A percentile compares a stretch with the other conserved stretches of the same genome.
Conservation (phyloP, 768 basidiomycete species). For the Albatrellus ellisii region DNA sequence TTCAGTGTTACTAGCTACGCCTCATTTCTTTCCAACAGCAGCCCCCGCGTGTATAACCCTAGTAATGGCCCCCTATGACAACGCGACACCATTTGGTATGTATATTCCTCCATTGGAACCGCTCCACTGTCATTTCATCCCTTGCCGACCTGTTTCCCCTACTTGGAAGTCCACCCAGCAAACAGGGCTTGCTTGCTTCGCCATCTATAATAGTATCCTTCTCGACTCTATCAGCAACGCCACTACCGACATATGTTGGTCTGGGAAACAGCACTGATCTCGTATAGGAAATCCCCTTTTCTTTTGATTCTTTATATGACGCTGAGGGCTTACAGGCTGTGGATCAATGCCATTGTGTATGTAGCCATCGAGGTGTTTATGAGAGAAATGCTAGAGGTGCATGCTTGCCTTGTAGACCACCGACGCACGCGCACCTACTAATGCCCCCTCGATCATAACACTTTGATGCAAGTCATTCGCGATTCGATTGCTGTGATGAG, state of each 20-base stretch:
- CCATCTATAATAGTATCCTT: slow-evolving; percentile 26
- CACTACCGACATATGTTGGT: neutral
- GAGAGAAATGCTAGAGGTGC: neutral
- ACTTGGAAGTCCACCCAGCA: slow-evolving; percentile 22
- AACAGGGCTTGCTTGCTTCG: slow-evolving; percentile 25
- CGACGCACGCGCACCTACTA: no score
- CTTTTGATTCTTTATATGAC: no score
- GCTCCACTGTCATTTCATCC: no score
- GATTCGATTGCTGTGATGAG: neutral
- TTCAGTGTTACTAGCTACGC: slow-evolving; percentile 4
- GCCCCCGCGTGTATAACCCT: slow-evolving; percentile 22
- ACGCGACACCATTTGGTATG: slow-evolving; percentile 20
- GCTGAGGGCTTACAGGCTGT: no score
- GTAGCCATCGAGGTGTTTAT: no score
- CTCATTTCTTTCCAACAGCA: slow-evolving; percentile 2
- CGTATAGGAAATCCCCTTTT: no score
- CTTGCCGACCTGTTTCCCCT: neutral
- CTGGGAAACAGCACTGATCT: no score
- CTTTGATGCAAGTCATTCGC: neutral
- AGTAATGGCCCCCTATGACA: slow-evolving; percentile 24
- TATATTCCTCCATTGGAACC: neutral
- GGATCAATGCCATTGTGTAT: no score
- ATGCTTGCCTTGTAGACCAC: neutral
- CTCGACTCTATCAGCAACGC: slow-evolving; percentile 20
- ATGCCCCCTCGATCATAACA: neutral